Base-by-base conservation (phyloP, 1,284 basidiomycete genomes). In the Sutorius eximius region DNA sequence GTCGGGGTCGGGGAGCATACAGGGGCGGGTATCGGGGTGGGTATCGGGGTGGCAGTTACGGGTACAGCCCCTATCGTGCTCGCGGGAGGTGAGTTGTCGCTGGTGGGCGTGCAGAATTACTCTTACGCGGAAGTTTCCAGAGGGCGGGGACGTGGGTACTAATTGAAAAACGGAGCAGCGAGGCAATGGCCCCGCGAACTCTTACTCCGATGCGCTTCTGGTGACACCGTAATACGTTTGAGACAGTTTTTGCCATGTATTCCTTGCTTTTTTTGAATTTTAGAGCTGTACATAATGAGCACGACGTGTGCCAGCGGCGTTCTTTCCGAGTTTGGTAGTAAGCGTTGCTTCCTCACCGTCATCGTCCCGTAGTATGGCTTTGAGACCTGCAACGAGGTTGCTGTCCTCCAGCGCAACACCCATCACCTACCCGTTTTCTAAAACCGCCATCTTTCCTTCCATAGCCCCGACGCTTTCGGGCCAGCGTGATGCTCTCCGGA, bases 1-100 rank as follows among this genome's bases (percentile, higher is more conserved):
- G 93, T 22, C 77, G 93, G 44, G 89, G 92, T 51, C 77, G 90
- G 53, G 83, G 89, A n/a, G 85, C 81, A 3, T 89, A 86, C 68
- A 74, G 89, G 62, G 90, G 89, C 18, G 86, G 87, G 15, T 77
- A 73, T 61, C 68, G 81, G 54, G 80, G 82, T 33, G 77, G 77
- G 42, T 81, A 80, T 62, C 74, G 82, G 40, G 72, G 74, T 10
- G 73, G 77, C 16, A 71, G 71, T 42, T 68, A 74, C 48, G 87
- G 89, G 5, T 94, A 85, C 70, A 82, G 71, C 59, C 92, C 92
- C 48, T 94, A 93, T 72, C 79, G 89, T 61, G 81, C 77, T 49
- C 85, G 92, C 61, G 90, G 90, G 66, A 84, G 92, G 90, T 92
- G 69, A 74, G 85, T 71, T 36, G 45, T 34, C 18, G 27, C 37